Percentiles rank a stretch among this genome's conserved stretches.
These are phyloP conservation scores for Globisporangium perplexum DNA, from an alignment of 352 stramenopile genomes.

Conservation along the genomic window DNA sequence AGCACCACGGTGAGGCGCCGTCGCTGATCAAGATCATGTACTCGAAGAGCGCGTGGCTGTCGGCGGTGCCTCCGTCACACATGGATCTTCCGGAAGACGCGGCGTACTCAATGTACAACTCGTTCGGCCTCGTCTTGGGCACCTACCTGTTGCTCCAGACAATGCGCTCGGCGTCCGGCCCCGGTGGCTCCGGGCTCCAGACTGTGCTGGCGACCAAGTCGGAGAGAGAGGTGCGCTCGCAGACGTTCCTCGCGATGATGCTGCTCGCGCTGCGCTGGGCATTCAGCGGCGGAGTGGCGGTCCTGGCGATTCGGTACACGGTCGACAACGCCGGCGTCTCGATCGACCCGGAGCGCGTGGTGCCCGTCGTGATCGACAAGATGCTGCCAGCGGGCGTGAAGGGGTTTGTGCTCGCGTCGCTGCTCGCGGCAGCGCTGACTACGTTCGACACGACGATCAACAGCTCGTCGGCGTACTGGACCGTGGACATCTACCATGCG, in stretches of 20 bases:
- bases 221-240: constrained; percentile 67
- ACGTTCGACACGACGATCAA: constrained; percentile 83
- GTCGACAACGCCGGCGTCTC: constrained; percentile 27
- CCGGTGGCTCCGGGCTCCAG: constrained; percentile 60
- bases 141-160: constrained; percentile 61
- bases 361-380: constrained; percentile 73
- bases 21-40: constrained; percentile 46
- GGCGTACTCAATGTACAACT: constrained; percentile 78
- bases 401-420: constrained; percentile 62
- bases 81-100: constrained; percentile 35
- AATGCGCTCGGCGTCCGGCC: constrained; percentile 66
- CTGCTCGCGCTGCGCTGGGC: constrained; percentile 67
- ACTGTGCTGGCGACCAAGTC: constrained; percentile 75
- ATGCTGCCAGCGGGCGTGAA: constrained; percentile 58
- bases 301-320: constrained; percentile 71
- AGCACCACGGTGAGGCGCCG: constrained; percentile 16
- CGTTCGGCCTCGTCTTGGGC: constrained; percentile 41
- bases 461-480: constrained; percentile 74
- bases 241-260: constrained; percentile 74
- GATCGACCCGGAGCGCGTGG: constrained; percentile 67
- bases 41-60: constrained; percentile 44
- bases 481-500: constrained; percentile 77
- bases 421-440: constrained; percentile 66
- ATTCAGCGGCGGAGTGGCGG: constrained; percentile 65
- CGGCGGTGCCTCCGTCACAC: constrained; percentile 24